Base-by-base conservation (phyloP, 1,284 basidiomycete genomes). In the Leccinum griseonigrum region DNA sequence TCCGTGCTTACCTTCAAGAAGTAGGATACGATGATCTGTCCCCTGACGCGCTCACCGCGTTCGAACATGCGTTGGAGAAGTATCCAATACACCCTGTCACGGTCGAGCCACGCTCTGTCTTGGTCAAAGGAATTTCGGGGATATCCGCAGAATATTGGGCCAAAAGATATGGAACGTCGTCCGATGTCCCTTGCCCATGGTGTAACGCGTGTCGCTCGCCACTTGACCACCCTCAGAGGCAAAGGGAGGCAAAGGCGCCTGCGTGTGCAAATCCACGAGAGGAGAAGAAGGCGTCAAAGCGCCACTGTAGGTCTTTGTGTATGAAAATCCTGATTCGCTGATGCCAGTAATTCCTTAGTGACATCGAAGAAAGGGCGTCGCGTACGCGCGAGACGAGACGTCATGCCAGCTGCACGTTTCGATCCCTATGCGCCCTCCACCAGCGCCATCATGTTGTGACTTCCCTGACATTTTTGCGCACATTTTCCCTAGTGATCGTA, bases 341-440 rank as follows among this genome's bases (percentile, higher is more conserved):
- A 66, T 32, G 13, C 32, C 10, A 22, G 3, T 16, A 18, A 34
- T 36, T 16, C 5, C 8, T 38, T 38, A 58, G 61, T 34, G 31
- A 66, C 54, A n/a, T 52, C 64, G 54, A 63, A 66, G 57, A 56
- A 66, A 22, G 28, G 32, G 6, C 38, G 59, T 38, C 62, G 53
- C n/a, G 18, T 22, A 14, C 18, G 32, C 53, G 31, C 16, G 9
- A 52, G 51, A 28, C 43, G 50, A 31, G 36, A 58, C n/a, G 26
- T 48, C 8, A 18, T 26, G 13, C 43, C 43, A 46, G n/a, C 22
- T 26, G 14, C 26, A 22, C 14, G n/a, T 4, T 54, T 57, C 46
- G 60, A 66, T 57, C 66, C 64, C 10, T 59, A 18, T 34, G 64
- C 64, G 14, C 58, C 67, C 1, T 68, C 60, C 18, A 66, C 61